Percentiles rank a stretch among this genome's conserved stretches.
These are phyloP conservation scores for Dothideomycetidae sp. DNA, from an alignment of 2,329 filamentous ascomycete genomes.

Conservation along the genomic window DNA sequence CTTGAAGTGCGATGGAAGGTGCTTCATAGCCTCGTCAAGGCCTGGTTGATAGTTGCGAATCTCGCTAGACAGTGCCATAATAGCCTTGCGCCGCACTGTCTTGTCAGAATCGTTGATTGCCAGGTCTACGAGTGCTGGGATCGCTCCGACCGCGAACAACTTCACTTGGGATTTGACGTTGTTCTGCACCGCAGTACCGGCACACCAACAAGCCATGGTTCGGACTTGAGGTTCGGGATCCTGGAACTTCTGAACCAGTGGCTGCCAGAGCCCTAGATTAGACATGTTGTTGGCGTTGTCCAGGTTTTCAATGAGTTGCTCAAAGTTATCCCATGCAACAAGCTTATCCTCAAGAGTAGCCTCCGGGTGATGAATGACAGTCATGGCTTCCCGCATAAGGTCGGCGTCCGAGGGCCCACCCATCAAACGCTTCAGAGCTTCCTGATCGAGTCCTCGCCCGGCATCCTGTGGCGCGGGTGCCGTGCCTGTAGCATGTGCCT, in stretches of 20 bases:
- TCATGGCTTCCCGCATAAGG: constrained; percentile 76
- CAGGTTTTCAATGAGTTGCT: constrained; percentile 78
- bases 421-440: constrained; percentile 58
- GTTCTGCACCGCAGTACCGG: constrained; percentile 92
- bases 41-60: constrained; percentile 79
- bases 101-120: constrained; percentile 43
- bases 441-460: constrained; percentile 43
- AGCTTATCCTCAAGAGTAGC: constrained; percentile 61
- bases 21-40: constrained; percentile 50
- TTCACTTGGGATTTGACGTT: constrained; percentile 65
- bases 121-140: constrained; percentile 55
- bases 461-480: constrained; percentile 23
- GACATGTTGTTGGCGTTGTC: constrained; percentile 96
- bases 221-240: constrained; percentile 58
- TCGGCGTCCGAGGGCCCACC: constrained; percentile 83
- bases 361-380: constrained; percentile 50
- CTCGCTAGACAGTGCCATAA: constrained; percentile 75
- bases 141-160: constrained; percentile 47
- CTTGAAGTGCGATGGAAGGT: constrained; percentile 48
- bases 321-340: constrained; percentile 84
- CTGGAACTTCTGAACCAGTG: constrained; percentile 56
- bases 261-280: constrained; percentile 64
- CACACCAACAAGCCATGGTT: constrained; percentile 82
- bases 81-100: constrained; percentile 67
- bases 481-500: constrained; percentile 22